Percentiles rank a stretch among this genome's conserved stretches.
Conservation (phyloP, 345 rosid genomes). For the Citrus mangshanensis region DNA sequence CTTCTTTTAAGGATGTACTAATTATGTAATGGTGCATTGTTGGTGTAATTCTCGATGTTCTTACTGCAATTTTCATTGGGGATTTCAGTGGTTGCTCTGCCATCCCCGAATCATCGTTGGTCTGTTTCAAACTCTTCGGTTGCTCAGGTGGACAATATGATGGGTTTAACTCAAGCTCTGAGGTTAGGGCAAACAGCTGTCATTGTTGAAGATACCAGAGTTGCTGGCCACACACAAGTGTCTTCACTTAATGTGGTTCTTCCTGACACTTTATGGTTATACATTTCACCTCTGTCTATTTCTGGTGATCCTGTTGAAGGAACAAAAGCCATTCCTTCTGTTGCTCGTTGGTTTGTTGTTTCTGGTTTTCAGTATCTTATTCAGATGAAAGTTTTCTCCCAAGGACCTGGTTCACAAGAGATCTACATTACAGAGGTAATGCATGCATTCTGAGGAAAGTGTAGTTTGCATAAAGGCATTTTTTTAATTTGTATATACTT, state of each 20-base stretch:
- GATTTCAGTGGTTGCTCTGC: slow-evolving; percentile 70
- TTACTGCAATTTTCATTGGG: slow-evolving; percentile 21
- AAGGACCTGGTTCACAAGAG: slow-evolving; percentile 63
- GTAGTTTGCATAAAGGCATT: not conserved
- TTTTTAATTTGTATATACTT: not conserved
- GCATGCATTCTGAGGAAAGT: slow-evolving; percentile 11
- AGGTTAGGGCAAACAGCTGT: slow-evolving; percentile 71
- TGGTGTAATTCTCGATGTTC: slow-evolving; percentile 12
- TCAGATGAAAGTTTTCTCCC: slow-evolving; percentile 69
- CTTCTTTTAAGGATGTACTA: slow-evolving; percentile 3
- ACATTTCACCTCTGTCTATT: slow-evolving; percentile 50
- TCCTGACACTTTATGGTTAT: slow-evolving; percentile 63
- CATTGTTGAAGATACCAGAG: slow-evolving; percentile 83
- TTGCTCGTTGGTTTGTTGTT: slow-evolving; percentile 70
- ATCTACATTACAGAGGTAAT: slow-evolving; percentile 83
- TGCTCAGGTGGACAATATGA: slow-evolving; percentile 60
- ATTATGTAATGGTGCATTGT: slow-evolving; percentile 3
- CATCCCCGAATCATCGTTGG: slow-evolving; percentile 82
- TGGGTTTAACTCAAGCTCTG: slow-evolving; percentile 57
- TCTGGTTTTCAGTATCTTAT: slow-evolving; percentile 66
- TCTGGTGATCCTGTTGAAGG: slow-evolving; percentile 59
- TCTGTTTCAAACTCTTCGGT: slow-evolving; percentile 64
- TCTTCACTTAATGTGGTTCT: slow-evolving; percentile 80
- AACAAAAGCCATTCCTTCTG: slow-evolving; percentile 48
- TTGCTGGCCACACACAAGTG: slow-evolving; percentile 79